Percentiles rank a stretch among this genome's conserved stretches.
Conservation (phyloP, 768 basidiomycete species). For the Termitomyces sp. region DNA sequence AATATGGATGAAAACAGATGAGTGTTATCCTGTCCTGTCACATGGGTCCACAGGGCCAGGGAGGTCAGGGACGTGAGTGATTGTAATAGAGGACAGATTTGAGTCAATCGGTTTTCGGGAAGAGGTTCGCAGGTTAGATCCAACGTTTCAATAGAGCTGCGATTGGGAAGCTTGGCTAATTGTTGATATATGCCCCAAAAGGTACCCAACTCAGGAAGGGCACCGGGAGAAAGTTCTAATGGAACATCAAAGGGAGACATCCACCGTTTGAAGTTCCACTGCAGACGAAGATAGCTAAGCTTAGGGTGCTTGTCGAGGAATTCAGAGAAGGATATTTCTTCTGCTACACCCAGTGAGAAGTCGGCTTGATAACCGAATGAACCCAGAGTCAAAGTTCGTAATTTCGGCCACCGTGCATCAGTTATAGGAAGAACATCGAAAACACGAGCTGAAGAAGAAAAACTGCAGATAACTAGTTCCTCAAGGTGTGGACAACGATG, state of each 20-base stretch:
- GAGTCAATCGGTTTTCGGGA: constrained; percentile 28
- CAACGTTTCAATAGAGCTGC: constrained; percentile 30
- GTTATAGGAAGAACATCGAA: constrained; percentile 37
- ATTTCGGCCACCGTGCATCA: constrained; percentile 33
- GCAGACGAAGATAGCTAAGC: constrained; percentile 37
- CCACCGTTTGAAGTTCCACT: constrained; percentile 50
- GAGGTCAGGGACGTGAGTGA: constrained; percentile 32
- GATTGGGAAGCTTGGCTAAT: constrained; percentile 32
- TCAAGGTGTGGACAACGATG: constrained; percentile 41
- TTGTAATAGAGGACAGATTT: constrained; percentile 29
- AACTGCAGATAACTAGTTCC: constrained; percentile 45
- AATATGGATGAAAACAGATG: constrained; percentile 32
- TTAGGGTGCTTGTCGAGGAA: constrained; percentile 35
- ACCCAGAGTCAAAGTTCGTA: constrained; percentile 42
- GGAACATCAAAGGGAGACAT: constrained; percentile 37
- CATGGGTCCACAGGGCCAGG: constrained; percentile 45
- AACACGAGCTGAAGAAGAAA: constrained; percentile 41
- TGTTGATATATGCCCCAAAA: constrained; percentile 47
- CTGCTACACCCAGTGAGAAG: constrained; percentile 32
- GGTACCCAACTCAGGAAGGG: constrained; percentile 31
- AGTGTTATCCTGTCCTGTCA: constrained; percentile 27
- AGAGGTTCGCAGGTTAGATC: constrained; percentile 48
- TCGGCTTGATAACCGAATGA: constrained; percentile 46
- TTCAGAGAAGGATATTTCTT: constrained; percentile 22
- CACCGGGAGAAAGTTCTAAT: constrained; percentile 22